Evolutionary conservation across 345 rosid genomes (phyloP).

Genomic region (Eucalyptus pumila): DNA sequence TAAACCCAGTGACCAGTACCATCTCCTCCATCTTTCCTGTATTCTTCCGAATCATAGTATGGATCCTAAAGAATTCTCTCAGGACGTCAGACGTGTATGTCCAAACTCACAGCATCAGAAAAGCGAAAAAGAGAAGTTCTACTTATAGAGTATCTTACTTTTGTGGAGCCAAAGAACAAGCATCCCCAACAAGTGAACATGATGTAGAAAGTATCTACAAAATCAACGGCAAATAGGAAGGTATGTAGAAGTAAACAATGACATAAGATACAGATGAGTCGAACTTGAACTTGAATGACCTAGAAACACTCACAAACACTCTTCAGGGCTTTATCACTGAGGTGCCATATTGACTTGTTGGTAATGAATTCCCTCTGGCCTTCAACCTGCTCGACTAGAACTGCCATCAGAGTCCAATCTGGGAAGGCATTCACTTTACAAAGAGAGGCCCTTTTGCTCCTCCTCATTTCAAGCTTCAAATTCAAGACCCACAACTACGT

Average conservation of each 20-base stretch:
- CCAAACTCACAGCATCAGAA: background rate
- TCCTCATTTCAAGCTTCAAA: constrained; percentile 4
- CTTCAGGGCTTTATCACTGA: constrained; percentile 75
- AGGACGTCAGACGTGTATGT: background rate
- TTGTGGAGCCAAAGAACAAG: constrained; percentile 65
- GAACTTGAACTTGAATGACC: background rate
- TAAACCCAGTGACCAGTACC: constrained; percentile 87
- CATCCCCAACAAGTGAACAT: constrained; percentile 97
- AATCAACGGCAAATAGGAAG: background rate
- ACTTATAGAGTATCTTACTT: constrained; percentile 23
- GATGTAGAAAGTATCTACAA: constrained; percentile 67
- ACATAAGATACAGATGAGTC: background rate
- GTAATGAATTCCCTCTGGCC: constrained; percentile 64
- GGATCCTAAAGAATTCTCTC: constrained; percentile 44
- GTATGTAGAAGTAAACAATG: background rate
- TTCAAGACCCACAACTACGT: background rate
- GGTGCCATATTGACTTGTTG: constrained; percentile 66
- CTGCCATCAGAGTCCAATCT: constrained; percentile 77
- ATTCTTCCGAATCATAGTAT: constrained; percentile 75
- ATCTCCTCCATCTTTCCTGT: constrained; percentile 88
- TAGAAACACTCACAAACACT: constrained; percentile 47
- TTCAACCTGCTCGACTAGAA: constrained; percentile 60
- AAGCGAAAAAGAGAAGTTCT: background rate
- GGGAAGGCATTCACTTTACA: constrained; percentile 48
- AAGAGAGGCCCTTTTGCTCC: constrained; percentile 11